Conservation (phyloP, 495 filamentous ascomycete species). For the Letharia columbiana region DNA sequence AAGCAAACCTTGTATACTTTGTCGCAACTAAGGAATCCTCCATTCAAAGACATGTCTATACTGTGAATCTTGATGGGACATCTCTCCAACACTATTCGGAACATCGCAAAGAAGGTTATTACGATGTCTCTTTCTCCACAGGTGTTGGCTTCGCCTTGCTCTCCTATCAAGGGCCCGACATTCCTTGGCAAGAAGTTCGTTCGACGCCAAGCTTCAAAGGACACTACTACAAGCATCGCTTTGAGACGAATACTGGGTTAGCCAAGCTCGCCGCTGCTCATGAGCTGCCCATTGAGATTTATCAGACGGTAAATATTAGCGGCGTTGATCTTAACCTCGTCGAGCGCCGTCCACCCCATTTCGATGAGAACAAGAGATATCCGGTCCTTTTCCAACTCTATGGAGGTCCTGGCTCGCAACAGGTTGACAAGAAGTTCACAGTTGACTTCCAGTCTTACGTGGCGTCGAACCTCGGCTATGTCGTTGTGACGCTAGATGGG, state of each 20-base stretch:
- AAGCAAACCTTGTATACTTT: constrained; percentile 81
- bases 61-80: constrained; percentile 72
- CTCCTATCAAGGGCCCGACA: constrained; percentile 70
- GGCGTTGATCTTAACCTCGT: constrained; percentile 73
- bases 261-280: constrained; percentile 59
- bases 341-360: constrained; percentile 84
- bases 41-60: constrained; percentile 85
- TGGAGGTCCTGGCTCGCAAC: constrained; percentile 82
- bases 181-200: constrained; percentile 88
- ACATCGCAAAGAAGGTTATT: constrained; percentile 70
- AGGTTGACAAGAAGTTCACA: constrained; percentile 67
- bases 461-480: constrained; percentile 78
- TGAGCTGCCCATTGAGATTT: constrained; percentile 77
- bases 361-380: constrained; percentile 75
- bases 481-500: constrained; percentile 91
- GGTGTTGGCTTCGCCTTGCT: constrained; percentile 73
- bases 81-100: constrained; percentile 64
- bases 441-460: constrained; percentile 91
- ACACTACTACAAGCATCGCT: constrained; percentile 49
- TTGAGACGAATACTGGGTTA: constrained; percentile 71
- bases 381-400: constrained; percentile 93
- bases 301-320: constrained; percentile 76
- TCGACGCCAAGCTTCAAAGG: constrained; percentile 64
- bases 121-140: constrained; percentile 75
- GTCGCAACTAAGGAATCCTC: constrained; percentile 78